phyloP scores from a whole-genome alignment of 148 eudicot species.

The Vaccinium corymbosum region DNA sequence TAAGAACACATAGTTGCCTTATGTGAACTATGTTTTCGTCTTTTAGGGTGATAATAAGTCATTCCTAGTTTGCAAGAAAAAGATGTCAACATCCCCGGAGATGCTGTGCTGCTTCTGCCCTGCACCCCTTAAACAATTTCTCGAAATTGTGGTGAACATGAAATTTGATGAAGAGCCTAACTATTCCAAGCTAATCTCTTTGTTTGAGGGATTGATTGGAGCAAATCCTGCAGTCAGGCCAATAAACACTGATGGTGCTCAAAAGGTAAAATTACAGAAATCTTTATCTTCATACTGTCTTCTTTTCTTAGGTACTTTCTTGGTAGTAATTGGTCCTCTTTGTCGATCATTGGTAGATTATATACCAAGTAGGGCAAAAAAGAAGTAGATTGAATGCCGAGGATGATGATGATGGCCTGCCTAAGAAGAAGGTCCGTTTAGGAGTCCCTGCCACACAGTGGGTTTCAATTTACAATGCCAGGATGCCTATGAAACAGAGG shows the following conservation, averaged over 20 bases:
- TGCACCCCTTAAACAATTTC: constrained; percentile 65
- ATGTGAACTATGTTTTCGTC: not conserved
- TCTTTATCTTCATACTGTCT: not conserved
- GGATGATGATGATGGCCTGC: constrained; percentile 74
- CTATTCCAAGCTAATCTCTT: constrained; percentile 74
- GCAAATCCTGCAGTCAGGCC: constrained; percentile 79
- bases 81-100: constrained; percentile 89
- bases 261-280: constrained; percentile 48
- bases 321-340: constrained; percentile 3
- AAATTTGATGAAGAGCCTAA: constrained; percentile 95
- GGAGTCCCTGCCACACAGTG: constrained; percentile 91
- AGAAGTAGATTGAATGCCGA: constrained; percentile 63
- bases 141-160: constrained; percentile 76
- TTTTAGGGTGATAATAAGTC: constrained; percentile 83
- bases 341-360: constrained; percentile 32
- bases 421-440: constrained; percentile 69
- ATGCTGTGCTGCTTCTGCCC: constrained; percentile 73
- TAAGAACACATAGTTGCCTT: not conserved
- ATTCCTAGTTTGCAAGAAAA: constrained; percentile 86
- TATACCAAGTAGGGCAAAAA: constrained; percentile 82
- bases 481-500: constrained; percentile 92
- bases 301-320: constrained; percentile 5
- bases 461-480: constrained; percentile 84
- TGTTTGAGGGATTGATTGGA: constrained; percentile 74
- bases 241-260: constrained; percentile 88